A percentile compares a stretch with the other conserved stretches of the same genome.
Conservation (phyloP, 441 rosid genomes). For the Gossypium davidsonii region DNA sequence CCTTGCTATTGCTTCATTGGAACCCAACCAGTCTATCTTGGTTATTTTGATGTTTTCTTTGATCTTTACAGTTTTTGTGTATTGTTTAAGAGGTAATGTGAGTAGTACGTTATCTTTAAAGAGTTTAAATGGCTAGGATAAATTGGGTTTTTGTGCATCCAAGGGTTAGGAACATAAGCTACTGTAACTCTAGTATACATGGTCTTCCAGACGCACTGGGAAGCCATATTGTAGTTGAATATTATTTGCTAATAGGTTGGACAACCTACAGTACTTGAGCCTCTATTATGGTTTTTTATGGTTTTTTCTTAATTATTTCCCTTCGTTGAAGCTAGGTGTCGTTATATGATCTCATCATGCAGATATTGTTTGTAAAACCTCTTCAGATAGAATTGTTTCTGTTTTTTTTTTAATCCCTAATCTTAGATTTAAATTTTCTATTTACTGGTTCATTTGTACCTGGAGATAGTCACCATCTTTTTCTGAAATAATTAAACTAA, state of each 20-base stretch:
- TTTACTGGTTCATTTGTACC: not conserved
- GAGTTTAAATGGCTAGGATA: not conserved
- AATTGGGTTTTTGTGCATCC: not conserved
- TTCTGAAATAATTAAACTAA: not conserved
- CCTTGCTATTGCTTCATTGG: not conserved
- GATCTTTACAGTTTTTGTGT: not conserved
- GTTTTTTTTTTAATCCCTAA: not conserved
- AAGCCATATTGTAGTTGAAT: not conserved
- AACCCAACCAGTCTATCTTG: not conserved
- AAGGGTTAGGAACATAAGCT: not conserved
- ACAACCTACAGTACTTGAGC: not conserved
- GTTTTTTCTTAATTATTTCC: not conserved
- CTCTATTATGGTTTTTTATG: not conserved
- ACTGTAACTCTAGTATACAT: not conserved
- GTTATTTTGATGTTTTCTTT: not conserved
- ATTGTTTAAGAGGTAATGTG: not conserved
- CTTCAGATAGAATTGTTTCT: not conserved
- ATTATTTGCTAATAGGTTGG: not conserved
- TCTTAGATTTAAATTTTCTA: slow-evolving; percentile 1
- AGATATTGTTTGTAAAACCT: not conserved
- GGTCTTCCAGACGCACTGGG: not conserved
- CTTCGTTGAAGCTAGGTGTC: not conserved
- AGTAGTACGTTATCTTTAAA: slow-evolving; percentile 2
- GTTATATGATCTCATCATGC: not conserved
- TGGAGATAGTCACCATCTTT: not conserved